Evolutionary conservation across 352 stramenopile genomes (phyloP).

Genomic region (Pythium volutum): DNA sequence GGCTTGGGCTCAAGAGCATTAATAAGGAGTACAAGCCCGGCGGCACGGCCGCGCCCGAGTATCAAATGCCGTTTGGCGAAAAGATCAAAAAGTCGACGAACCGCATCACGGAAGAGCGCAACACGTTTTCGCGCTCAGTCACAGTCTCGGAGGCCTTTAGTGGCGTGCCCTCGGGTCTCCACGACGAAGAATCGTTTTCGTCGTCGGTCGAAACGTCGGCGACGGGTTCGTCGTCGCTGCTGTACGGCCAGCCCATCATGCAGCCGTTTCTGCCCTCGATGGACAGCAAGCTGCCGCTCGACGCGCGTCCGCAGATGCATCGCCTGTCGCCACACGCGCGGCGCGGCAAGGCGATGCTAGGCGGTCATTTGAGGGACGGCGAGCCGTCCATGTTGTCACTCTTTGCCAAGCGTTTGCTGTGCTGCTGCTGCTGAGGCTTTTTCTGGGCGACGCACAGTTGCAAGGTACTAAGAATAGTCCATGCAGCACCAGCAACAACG

Average conservation of each 20-base stretch:
- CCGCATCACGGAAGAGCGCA: slow-evolving; percentile 75
- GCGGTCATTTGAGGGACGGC: not conserved
- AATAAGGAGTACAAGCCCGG: slow-evolving; percentile 77
- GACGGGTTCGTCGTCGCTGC: slow-evolving; percentile 34
- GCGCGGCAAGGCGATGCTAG: slow-evolving; percentile 14
- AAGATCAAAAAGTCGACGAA: slow-evolving; percentile 85
- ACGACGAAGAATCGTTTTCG: slow-evolving; percentile 23
- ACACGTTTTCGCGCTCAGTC: slow-evolving; percentile 77
- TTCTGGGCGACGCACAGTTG: not conserved
- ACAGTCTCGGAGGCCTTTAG: slow-evolving; percentile 78
- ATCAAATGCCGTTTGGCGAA: slow-evolving; percentile 71
- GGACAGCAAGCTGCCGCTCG: slow-evolving; percentile 12
- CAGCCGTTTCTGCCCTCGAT: slow-evolving; percentile 18
- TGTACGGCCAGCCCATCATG: slow-evolving; percentile 26
- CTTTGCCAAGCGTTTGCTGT: slow-evolving; percentile 30
- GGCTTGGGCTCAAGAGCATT: slow-evolving; percentile 71
- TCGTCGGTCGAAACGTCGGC: slow-evolving; percentile 22
- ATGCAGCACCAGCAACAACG: not conserved
- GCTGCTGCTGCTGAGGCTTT: slow-evolving; percentile 27
- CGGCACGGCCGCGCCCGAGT: slow-evolving; percentile 72
- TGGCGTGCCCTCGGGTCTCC: slow-evolving; percentile 21
- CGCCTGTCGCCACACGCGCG: slow-evolving; percentile 6
- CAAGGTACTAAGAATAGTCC: slow-evolving; percentile 13
- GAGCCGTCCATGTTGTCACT: slow-evolving; percentile 24
- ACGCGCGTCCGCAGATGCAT: slow-evolving; percentile 7